Percentiles rank a stretch among this genome's conserved stretches.
phyloP scores from a whole-genome alignment of 2,329 filamentous ascomycete species.

The Cercospora sojina region DNA sequence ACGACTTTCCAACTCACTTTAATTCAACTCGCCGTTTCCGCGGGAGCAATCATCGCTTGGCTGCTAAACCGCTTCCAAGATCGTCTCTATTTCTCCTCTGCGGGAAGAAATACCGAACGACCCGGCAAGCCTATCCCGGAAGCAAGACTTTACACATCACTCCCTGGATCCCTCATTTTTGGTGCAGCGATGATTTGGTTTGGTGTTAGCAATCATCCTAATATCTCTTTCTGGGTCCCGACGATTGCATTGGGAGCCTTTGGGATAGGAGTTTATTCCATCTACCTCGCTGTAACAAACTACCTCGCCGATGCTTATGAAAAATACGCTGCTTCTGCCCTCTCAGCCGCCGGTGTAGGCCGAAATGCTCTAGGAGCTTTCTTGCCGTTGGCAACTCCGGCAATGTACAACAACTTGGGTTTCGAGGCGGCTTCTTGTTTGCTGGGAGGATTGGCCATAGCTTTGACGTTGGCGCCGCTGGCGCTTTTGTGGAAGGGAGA shows the following conservation, averaged over 20 bases:
- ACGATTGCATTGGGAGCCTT: slow-evolving; percentile 51
- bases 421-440: slow-evolving; percentile 49
- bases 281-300: slow-evolving; percentile 52
- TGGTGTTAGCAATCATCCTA: slow-evolving; percentile 50
- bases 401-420: slow-evolving; percentile 47
- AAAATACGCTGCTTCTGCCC: slow-evolving; percentile 49
- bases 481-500: slow-evolving; percentile 38
- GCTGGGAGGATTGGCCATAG: slow-evolving; percentile 45
- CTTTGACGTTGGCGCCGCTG: slow-evolving; percentile 44
- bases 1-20: slow-evolving; percentile 41
- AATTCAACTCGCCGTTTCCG: slow-evolving; percentile 43
- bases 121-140: slow-evolving; percentile 40
- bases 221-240: slow-evolving; percentile 44
- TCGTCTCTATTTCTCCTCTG: slow-evolving; percentile 42
- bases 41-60: slow-evolving; percentile 45
- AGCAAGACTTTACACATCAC: slow-evolving; percentile 43
- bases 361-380: slow-evolving; percentile 50
- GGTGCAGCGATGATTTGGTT: slow-evolving; percentile 49
- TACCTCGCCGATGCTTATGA: slow-evolving; percentile 51
- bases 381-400: slow-evolving; percentile 46
- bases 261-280: slow-evolving; percentile 52
- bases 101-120: slow-evolving; percentile 32
- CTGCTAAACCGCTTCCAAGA: slow-evolving; percentile 39
- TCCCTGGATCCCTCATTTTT: slow-evolving; percentile 46
- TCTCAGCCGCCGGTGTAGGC: slow-evolving; percentile 46